Evolutionary conservation across 2,329 filamentous ascomycete genomes (phyloP).

Genomic region (Fonsecaea erecta): DNA sequence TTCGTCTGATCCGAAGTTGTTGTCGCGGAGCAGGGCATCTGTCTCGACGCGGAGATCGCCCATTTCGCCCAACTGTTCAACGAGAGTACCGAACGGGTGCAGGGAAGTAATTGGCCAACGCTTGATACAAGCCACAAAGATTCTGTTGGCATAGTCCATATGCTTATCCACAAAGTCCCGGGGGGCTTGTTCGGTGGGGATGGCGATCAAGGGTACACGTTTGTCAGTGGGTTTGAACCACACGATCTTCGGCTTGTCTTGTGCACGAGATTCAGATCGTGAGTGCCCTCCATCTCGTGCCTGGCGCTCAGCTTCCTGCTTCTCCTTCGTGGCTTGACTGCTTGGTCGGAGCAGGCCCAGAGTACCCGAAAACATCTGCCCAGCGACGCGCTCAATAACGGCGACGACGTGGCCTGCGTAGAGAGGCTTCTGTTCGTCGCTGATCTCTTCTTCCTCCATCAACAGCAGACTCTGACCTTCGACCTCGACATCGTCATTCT

Average conservation of each 20-base stretch:
- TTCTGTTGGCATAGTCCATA: constrained; percentile 94
- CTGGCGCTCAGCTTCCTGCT: constrained; percentile 94
- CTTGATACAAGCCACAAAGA: constrained; percentile 99
- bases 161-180: constrained; percentile 98
- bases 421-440: constrained; percentile 94
- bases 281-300: constrained; percentile 80
- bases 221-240: constrained; percentile 99
- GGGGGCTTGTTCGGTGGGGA: constrained; percentile 95
- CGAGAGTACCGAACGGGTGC: constrained; percentile 95
- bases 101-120: constrained; percentile 99
- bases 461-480: constrained; percentile 95
- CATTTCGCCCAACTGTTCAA: constrained; percentile 96
- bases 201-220: constrained; percentile 95
- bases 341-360: constrained; percentile 91
- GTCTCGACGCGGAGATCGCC: constrained; percentile 97
- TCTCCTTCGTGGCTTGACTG: constrained; percentile 98
- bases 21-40: constrained; percentile 93
- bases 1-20: constrained; percentile 97
- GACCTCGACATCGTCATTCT: constrained; percentile 99
- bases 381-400: constrained; percentile 93
- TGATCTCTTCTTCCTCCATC: constrained; percentile 98
- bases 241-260: constrained; percentile 99
- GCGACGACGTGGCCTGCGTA: constrained; percentile 97
- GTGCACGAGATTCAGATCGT: constrained; percentile 76
- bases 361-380: constrained; percentile 98